Conservation (phyloP, 805 yeast species). For the Candida schatavii region DNA sequence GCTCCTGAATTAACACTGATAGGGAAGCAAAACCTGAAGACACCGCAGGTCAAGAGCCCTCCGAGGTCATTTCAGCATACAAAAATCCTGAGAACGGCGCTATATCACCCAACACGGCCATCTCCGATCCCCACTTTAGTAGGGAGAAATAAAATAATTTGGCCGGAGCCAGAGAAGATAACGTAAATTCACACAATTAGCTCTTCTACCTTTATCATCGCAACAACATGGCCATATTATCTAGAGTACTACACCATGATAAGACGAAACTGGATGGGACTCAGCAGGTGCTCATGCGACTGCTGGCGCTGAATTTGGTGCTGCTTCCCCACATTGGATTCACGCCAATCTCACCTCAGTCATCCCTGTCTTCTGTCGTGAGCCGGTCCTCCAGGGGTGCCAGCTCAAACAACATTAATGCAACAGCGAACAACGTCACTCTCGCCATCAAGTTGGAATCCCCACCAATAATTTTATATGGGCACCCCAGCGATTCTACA, state of each 20-base stretch:
- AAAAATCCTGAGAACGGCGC: no score
- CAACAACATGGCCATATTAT: constrained; percentile 15
- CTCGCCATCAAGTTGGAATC: constrained; percentile 71
- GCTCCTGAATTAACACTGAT: no score
- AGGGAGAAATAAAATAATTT: no score
- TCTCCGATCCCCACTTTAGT: no score
- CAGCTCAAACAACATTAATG: constrained; percentile 3
- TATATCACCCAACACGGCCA: no score
- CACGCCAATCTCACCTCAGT: constrained; percentile 6
- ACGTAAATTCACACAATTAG: no score
- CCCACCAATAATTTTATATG: constrained; percentile 88
- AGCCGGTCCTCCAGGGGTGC: constrained; percentile 3
- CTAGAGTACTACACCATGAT: constrained; percentile 13
- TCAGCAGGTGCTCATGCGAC: neutral
- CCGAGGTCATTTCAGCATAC: no score
- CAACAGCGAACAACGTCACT: constrained; percentile 21
- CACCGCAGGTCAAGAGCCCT: no score
- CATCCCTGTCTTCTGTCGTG: constrained; percentile 1
- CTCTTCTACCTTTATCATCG: no score
- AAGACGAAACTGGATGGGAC: constrained; percentile 5
- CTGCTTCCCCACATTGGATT: neutral
- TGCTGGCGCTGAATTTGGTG: neutral
- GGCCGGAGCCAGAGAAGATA: no score
- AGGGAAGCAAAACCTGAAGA: no score
- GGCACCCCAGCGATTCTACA: constrained; percentile 69